Evolutionary conservation across 2,329 filamentous ascomycete species (phyloP).

Genomic region (Fusarium mangiferae): DNA sequence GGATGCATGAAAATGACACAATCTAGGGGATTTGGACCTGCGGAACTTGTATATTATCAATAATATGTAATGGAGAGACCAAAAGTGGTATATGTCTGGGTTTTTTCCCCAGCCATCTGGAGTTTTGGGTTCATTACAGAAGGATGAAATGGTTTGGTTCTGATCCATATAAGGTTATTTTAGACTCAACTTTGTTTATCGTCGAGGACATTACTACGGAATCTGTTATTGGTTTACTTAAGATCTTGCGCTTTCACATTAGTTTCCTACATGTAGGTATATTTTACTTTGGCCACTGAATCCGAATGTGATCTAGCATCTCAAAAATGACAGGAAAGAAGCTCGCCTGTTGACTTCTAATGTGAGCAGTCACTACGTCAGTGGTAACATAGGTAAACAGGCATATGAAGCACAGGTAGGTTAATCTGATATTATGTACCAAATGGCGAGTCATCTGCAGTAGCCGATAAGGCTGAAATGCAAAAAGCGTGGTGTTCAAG

Average conservation of each 20-base stretch:
- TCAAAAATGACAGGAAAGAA: not conserved
- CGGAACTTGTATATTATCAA: too few species aligned
- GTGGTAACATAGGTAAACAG: not conserved
- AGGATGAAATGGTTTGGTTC: not conserved
- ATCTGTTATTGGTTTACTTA: not conserved
- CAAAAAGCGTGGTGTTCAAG: not conserved
- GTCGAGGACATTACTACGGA: not conserved
- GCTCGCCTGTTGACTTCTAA: not conserved
- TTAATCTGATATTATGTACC: not conserved
- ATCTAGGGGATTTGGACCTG: not conserved
- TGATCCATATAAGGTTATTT: not conserved
- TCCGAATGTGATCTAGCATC: not conserved
- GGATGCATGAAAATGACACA: not conserved
- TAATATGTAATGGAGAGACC: not conserved
- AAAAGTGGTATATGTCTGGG: not conserved
- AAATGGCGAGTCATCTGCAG: not conserved
- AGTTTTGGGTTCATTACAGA: not conserved
- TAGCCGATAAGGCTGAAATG: not conserved
- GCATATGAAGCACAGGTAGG: not conserved
- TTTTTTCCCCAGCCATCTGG: not conserved
- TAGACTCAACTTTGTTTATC: not conserved
- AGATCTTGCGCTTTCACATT: not conserved
- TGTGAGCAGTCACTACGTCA: not conserved
- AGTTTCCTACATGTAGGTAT: not conserved
- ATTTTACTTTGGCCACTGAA: not conserved